Percentiles rank a stretch among this genome's conserved stretches.
These are phyloP conservation scores for Aureococcus anophagefferens DNA, from an alignment of 108 stramenopile genomes.

Conservation along the genomic window DNA sequence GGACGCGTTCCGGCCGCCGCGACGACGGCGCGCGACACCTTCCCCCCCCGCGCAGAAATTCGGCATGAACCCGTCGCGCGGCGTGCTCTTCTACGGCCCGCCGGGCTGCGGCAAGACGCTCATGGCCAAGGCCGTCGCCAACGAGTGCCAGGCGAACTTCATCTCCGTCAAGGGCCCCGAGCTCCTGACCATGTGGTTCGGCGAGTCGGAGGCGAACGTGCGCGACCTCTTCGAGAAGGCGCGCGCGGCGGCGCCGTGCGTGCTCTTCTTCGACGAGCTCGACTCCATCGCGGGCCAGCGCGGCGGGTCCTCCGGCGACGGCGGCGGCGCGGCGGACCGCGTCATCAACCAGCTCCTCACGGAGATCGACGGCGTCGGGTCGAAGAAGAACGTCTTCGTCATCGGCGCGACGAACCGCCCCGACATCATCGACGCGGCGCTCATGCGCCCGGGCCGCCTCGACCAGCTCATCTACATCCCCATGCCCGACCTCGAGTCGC, in stretches of 20 bases:
- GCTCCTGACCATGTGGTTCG: constrained; percentile 99
- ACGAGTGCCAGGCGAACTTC: constrained; percentile 98
- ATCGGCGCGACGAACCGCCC: constrained; percentile 98
- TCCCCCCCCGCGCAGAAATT: too few relatives aligned
- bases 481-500: constrained; percentile 95
- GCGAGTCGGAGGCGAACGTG: constrained; percentile 98
- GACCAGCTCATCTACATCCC: constrained; percentile 99
- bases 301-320: constrained; percentile 83
- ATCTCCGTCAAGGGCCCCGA: constrained; percentile 98
- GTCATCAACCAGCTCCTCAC: constrained; percentile 99
- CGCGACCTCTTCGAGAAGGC: constrained; percentile 99
- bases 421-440: constrained; percentile 98
- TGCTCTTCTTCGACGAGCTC: constrained; percentile 99
- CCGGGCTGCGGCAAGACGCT: constrained; percentile 99
- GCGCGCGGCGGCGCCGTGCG: constrained; percentile 95
- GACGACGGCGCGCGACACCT: too few relatives aligned
- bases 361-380: constrained; percentile 99
- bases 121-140: constrained; percentile 99
- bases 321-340: constrained; percentile 99
- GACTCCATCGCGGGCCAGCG: constrained; percentile 98
- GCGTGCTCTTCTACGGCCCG: constrained; percentile 99
- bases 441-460: constrained; percentile 99
- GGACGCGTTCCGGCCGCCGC: background rate
- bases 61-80: constrained; percentile 93
- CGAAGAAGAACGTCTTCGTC: constrained; percentile 99